Base-by-base conservation (phyloP, 148 eudicot species). In the Fagopyrum esculentum region DNA sequence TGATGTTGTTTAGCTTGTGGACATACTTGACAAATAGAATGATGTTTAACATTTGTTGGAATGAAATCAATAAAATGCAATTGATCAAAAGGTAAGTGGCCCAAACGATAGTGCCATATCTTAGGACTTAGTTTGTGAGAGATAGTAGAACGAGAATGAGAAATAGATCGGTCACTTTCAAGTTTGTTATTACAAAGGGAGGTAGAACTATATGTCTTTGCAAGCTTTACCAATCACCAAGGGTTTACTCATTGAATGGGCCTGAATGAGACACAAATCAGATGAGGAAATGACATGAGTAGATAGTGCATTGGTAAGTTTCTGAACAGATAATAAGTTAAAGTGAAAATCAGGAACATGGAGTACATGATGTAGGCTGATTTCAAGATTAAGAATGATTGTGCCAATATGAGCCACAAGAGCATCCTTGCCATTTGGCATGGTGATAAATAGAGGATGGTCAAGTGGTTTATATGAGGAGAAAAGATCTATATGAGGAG, bases 281-380 rank as follows among this genome's bases (percentile, higher is more conserved):
- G 77, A n/a, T 7, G 35, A 57, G 12, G 45, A 56, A 22, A 40
- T 5, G 0, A 74, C 0, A 6, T 57, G 1, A 3, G 40, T 26
- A 0, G 2, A 6, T 5, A 57, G 15, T 5, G 57, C 50, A 2
- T 3, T 56, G 2, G 51, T 0, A 16, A 0, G 7, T 22, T 22
- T 22, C 0, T 22, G 26, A 22, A 45, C 40, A 10, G 44, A 59
- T 6, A 74, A 30, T 1, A 74, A 45, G 12, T 19, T 59, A 3
- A 57, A 74, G 4, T 16, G 44, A 45, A 74, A 74, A 1, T 35
- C 17, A 9, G 77, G 77, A 6, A 74, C 70, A 74, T 74, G 70
- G 6, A 74, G 48, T 1, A 74, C 70, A 56, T 59, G 45, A 0
- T 9, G 1, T 6, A 57, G 16, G 2, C 9, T 19, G 1, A 74